phyloP scores from a whole-genome alignment of 768 basidiomycete genomes.

The Boletus sensibilis region DNA sequence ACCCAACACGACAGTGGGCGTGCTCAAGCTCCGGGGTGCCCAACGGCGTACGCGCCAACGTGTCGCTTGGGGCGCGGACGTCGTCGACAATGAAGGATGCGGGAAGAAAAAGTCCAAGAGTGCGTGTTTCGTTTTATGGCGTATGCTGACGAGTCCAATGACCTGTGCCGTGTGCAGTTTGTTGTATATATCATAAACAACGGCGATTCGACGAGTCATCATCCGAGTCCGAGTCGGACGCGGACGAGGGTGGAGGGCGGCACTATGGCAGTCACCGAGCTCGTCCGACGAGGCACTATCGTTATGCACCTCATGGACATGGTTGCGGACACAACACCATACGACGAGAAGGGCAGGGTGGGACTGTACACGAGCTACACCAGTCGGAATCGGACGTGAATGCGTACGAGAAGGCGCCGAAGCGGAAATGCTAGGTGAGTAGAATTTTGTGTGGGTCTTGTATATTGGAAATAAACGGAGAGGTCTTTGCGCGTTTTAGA shows the following conservation, averaged over 20 bases:
- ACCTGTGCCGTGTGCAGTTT: conserved; percentile 51
- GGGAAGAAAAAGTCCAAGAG: conserved; percentile 94
- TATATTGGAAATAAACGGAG: neutral
- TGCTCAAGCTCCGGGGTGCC: conserved; percentile 60
- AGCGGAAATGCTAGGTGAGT: conserved; percentile 22
- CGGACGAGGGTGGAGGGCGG: conserved; percentile 7
- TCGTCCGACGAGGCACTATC: conserved; percentile 7
- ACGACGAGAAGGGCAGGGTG: conserved; percentile 8
- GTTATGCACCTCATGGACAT: conserved; percentile 5
- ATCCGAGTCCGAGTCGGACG: conserved; percentile 53
- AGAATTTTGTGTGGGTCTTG: neutral
- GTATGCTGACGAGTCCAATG: neutral
- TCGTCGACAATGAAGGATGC: conserved; percentile 87
- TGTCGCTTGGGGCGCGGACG: conserved; percentile 83
- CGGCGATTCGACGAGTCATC: conserved; percentile 81
- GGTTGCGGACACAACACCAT: neutral
- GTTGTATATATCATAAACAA: conserved; percentile 92
- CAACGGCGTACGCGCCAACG: conserved; percentile 45
- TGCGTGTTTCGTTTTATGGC: conserved; percentile 39
- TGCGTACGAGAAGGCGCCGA: conserved; percentile 47
- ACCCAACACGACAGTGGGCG: conserved; percentile 37
- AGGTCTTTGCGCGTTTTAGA: neutral
- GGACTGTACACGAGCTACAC: conserved; percentile 19
- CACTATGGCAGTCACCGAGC: conserved; percentile 8
- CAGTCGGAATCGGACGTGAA: conserved; percentile 36